Percentiles rank a stretch among this genome's conserved stretches.
phyloP scores from a whole-genome alignment of 371 early-diverging fungal species.

The Hamiltosporidium tvaerminnensis region DNA sequence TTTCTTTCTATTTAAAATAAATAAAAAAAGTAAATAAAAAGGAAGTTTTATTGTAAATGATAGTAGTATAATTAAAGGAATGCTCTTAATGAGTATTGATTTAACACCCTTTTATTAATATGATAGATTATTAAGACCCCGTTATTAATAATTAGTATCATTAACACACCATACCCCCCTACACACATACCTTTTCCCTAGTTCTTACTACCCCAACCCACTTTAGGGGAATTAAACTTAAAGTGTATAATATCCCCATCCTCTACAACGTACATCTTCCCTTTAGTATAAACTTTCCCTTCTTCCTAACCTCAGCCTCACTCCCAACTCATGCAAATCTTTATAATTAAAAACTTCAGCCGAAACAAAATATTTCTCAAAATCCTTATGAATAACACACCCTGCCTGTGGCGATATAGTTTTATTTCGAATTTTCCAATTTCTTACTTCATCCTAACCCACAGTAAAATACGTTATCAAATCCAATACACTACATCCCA shows the following conservation, averaged over 20 bases:
- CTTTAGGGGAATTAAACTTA: conserved; percentile 42
- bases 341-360: conserved; percentile 79
- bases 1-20: too few species aligned
- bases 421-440: conserved; percentile 57
- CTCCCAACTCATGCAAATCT: conserved; percentile 62
- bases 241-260: conserved; percentile 66
- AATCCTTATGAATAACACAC: conserved; percentile 79
- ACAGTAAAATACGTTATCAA: conserved; percentile 88
- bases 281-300: conserved; percentile 77
- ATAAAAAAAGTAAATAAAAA: too few species aligned
- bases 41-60: too few species aligned
- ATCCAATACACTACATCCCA: conserved; percentile 71
- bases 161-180: too few species aligned
- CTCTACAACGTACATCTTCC: conserved; percentile 76
- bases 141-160: too few species aligned
- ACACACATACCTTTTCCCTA: too few species aligned
- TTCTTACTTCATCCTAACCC: conserved; percentile 64
- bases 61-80: too few species aligned
- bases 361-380: conserved; percentile 80
- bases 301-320: conserved; percentile 74
- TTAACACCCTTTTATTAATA: too few species aligned
- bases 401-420: conserved; percentile 87
- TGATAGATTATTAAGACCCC: too few species aligned
- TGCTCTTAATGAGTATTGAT: too few species aligned
- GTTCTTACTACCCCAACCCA: not conserved